Evolutionary conservation across 2,329 filamentous ascomycete species (phyloP).

Genomic region (Atkinsonella hypoxylon): DNA sequence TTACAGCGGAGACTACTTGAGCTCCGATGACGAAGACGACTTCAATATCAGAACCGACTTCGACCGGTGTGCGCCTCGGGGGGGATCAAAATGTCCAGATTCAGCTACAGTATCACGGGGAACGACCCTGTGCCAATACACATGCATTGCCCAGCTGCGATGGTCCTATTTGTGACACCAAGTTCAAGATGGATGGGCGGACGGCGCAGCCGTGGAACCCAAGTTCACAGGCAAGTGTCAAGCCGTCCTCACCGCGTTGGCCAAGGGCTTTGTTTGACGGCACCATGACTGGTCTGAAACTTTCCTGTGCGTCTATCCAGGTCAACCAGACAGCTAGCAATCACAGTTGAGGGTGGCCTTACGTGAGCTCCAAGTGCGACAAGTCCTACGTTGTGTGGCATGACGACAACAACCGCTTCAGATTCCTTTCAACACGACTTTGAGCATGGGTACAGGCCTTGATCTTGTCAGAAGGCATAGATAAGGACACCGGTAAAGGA

Average conservation of each 20-base stretch:
- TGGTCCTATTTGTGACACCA: constrained; percentile 7
- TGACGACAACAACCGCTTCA: constrained; percentile 5
- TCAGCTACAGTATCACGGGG: no score
- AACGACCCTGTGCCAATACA: constrained; percentile 10
- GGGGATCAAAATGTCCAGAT: no score
- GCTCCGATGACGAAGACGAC: neutral
- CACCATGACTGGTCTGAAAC: constrained; percentile 11
- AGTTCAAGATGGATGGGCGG: neutral
- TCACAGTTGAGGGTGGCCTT: constrained; percentile 7
- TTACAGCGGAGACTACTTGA: constrained; percentile 10
- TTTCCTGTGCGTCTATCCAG: constrained; percentile 11
- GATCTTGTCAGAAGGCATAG: constrained; percentile 4
- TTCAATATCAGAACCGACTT: constrained; percentile 11
- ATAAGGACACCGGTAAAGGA: no score
- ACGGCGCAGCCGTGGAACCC: neutral
- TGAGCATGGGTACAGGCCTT: no score
- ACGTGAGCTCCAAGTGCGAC: constrained; percentile 9
- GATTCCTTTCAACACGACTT: constrained; percentile 9
- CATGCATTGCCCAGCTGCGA: constrained; percentile 9
- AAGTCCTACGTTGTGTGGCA: constrained; percentile 10
- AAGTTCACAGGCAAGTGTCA: constrained; percentile 10
- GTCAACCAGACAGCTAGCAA: constrained; percentile 1
- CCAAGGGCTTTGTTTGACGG: constrained; percentile 11
- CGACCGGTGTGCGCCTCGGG: constrained; percentile 18
- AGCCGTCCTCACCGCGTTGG: constrained; percentile 7